Evolutionary conservation across 805 yeast genomes (phyloP), one percentile per base, ranked within the genome.

Genomic region (Starmera quercuum): DNA sequence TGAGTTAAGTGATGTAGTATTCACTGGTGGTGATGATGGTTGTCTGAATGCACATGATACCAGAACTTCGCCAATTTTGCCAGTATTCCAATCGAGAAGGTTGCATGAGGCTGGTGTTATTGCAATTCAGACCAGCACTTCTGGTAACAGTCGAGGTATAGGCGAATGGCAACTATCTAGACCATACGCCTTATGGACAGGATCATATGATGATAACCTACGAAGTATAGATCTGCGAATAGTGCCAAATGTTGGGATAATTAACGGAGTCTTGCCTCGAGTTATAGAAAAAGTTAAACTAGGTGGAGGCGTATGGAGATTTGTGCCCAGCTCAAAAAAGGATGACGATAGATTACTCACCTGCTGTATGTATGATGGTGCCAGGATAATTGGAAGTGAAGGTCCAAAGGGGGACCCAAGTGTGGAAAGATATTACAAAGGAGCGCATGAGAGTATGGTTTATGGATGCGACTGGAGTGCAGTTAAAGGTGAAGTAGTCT

Each of bases 341-440:
- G 44, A 50, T 11, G 64, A 63, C 22, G 59, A 71, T 36, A 59
- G 73, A 27, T 67, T 90, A 0, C 59, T 90, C 32, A 76, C 79
- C 0, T 88, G 97, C 54, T 86, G 96, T 51, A 92, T 92, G 97
- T 90, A 90, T 51, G 87, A 85, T 44, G 98, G 98, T 13, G 95
- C 95, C 2, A 66, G 87, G 37, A 63, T 88, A 0, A 53, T 88
- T 1, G 53, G 54, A 11, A 49, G 66, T n/a, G 45, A 50, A 16
- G 50, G 44, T 4, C 38, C 40, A 9, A 36, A 43, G 3, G n/a
- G n/a, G n/a, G 40, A 43, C 2, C 46, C 59, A 2, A 34, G 37
- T 7, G 55, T 71, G 34, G 50, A 55, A 3, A 61, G 63, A 18
- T 69, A 66, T 36, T 71, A 73, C 51, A 79, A 78, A 48, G 67